Base-by-base conservation (phyloP, 2,329 filamentous ascomycete genomes). In the Apiospora kogelbergensis region DNA sequence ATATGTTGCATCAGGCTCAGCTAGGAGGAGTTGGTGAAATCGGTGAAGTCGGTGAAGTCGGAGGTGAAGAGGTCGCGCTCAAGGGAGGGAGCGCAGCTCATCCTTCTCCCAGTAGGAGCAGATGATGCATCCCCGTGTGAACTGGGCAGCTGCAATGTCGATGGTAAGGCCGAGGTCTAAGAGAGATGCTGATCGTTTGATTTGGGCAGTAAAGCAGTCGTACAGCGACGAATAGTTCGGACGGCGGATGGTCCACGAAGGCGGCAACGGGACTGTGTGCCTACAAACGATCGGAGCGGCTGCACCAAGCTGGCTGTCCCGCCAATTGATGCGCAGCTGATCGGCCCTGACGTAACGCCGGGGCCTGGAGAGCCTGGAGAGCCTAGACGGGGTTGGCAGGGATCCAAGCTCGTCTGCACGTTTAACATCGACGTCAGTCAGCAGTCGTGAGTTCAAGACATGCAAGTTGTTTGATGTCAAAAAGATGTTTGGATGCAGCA, bases 341-440 rank as follows among this genome's bases (percentile, higher is more conserved):
- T 60, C 53, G 53, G 30, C 53, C 53, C 53, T 60, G 53, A 60
- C 53, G 53, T 60, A 60, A 60, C 53, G 53, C 53, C 53, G 53
- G 53, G 42, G 30, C 40, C 40, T 42, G 13, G 40, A 42, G 11
- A 42, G 11, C 40, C 11, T 15, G 4, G 4, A 41, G 40, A 33
- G 46, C 24, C 48, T n/a, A n/a, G 30, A 60, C 53, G 30, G 30
- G 37, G 13, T 22, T 37, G 17, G 37, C 53, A 60, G 10, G 53
- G 53, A 60, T 60, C 53, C 20, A 37, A 37, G 53, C 33, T 33
- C 33, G 7, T 20, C 30, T 37, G 53, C 53, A 37, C 20, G 17
- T 37, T 11, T 7, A 60, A 53, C 24, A 15, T 20, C 24, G 10
- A 53, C 46, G 15, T 30, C 24, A 30, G 24, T 17, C 46, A 53